phyloP scores from a whole-genome alignment of 192 early-diverging fungal genomes.

The Dissophora globulifera region DNA sequence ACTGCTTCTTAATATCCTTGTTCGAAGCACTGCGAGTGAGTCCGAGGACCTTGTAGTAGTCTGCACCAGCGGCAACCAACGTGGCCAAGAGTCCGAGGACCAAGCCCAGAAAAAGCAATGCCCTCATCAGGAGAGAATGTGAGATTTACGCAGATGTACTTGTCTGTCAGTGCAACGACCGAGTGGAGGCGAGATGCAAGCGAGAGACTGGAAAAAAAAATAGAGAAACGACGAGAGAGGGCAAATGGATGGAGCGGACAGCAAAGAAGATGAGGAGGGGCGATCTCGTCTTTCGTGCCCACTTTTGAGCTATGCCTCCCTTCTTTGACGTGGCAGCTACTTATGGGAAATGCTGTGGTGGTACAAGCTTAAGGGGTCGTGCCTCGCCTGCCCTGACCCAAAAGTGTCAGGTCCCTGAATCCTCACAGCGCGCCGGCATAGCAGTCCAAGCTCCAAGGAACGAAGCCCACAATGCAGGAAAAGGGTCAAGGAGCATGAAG shows the following conservation, averaged over 20 bases:
- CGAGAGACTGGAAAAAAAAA: background rate
- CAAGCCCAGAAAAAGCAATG: slow-evolving; percentile 22
- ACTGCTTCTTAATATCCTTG: slow-evolving; percentile 94
- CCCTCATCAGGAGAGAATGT: slow-evolving; percentile 15
- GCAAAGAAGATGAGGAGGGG: too few relatives aligned
- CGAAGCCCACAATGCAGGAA: background rate
- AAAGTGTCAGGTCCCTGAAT: too few relatives aligned
- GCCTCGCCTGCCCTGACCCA: too few relatives aligned
- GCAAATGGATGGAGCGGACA: background rate
- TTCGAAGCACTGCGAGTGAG: slow-evolving; percentile 81
- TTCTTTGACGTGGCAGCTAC: background rate
- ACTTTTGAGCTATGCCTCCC: background rate
- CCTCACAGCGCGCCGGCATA: too few relatives aligned
- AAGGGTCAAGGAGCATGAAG: background rate
- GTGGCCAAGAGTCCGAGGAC: slow-evolving; percentile 24
- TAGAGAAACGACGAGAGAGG: background rate
- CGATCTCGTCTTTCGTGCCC: too few relatives aligned
- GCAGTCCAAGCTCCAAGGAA: too few relatives aligned
- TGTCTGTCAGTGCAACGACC: background rate
- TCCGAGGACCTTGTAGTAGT: slow-evolving; percentile 92
- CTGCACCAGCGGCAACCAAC: slow-evolving; percentile 51
- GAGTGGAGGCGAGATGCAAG: background rate
- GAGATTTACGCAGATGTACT: background rate
- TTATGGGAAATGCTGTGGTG: background rate
- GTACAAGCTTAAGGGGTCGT: background rate